Evolutionary conservation across 768 basidiomycete species (phyloP).

Genomic region (Lactarius psammicola): DNA sequence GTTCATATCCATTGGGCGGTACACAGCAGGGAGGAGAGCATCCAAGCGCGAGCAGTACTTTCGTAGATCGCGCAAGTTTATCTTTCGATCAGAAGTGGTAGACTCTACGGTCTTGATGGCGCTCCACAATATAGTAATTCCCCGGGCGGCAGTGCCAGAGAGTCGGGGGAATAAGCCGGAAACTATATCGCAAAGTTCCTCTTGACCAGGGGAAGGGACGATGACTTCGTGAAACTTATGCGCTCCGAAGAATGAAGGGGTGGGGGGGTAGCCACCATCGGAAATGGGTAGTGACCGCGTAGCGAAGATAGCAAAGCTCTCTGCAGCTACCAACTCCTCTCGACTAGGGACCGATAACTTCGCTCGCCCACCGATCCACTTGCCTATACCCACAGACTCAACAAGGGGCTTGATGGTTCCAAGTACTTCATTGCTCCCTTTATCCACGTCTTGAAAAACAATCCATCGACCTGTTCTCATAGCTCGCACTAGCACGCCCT

Average conservation of each 20-base stretch:
- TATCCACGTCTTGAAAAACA: conserved; percentile 89
- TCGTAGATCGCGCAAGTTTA: conserved; percentile 78
- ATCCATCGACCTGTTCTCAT: conserved; percentile 92
- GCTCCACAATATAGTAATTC: conserved; percentile 71
- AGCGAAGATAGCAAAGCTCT: conserved; percentile 84
- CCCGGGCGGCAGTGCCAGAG: conserved; percentile 44
- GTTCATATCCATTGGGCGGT: conserved; percentile 45
- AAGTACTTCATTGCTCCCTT: conserved; percentile 85
- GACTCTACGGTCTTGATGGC: conserved; percentile 50
- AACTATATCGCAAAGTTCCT: conserved; percentile 73
- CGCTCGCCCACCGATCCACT: conserved; percentile 74
- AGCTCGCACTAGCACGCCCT: conserved; percentile 87
- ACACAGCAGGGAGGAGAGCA: conserved; percentile 51
- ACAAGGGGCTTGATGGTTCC: conserved; percentile 82
- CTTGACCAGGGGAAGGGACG: conserved; percentile 55
- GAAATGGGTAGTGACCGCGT: conserved; percentile 68
- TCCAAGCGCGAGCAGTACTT: conserved; percentile 81
- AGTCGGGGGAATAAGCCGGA: conserved; percentile 63
- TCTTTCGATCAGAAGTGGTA: conserved; percentile 52
- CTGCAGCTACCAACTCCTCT: conserved; percentile 70
- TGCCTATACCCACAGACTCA: conserved; percentile 65
- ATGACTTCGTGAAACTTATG: conserved; percentile 79
- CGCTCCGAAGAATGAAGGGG: conserved; percentile 75
- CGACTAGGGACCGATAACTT: conserved; percentile 70
- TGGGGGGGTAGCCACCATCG: conserved; percentile 47